A percentile compares a stretch with the other conserved stretches of the same genome.
phyloP scores from a whole-genome alignment of 225 moss, liverwort and hornwort species.

The Neckera pumila region DNA sequence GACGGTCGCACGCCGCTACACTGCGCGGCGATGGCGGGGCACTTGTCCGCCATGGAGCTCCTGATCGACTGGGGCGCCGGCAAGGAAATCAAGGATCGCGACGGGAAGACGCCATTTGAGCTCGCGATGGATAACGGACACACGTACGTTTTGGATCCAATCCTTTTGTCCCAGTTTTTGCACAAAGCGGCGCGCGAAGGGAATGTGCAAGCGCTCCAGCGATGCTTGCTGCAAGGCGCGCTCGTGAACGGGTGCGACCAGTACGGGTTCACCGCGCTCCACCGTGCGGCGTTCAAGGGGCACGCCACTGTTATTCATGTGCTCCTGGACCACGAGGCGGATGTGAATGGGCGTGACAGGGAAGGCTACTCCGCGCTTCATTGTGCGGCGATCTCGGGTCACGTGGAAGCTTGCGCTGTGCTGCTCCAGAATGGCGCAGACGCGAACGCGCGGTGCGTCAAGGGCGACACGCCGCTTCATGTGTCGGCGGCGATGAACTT shows the following conservation, averaged over 20 bases:
- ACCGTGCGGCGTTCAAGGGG: conserved; percentile 86
- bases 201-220: conserved; percentile 36
- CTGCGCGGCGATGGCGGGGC: conserved; percentile 65
- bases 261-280: conserved; percentile 69
- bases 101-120: conserved; percentile 67
- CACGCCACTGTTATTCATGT: conserved; percentile 32
- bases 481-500: conserved; percentile 55
- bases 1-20: conserved; percentile 70
- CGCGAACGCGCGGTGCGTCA: conserved; percentile 36
- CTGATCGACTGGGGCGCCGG: conserved; percentile 68
- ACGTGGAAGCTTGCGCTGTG: conserved; percentile 51
- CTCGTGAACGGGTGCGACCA: conserved; percentile 59
- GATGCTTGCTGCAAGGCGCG: conserved; percentile 59
- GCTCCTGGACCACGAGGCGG: conserved; percentile 50
- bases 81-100: conserved; percentile 31
- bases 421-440: conserved; percentile 48
- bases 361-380: conserved; percentile 81
- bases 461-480: conserved; percentile 66
- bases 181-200: conserved; percentile 66
- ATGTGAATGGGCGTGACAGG: conserved; percentile 35
- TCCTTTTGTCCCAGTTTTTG: conserved; percentile 49
- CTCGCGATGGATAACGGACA: conserved; percentile 60
- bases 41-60: conserved; percentile 49
- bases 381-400: conserved; percentile 71
- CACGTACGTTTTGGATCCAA: conserved; percentile 31